Evolutionary conservation across 2,329 filamentous ascomycete species (phyloP).

Genomic region (Talaromyces sp.): DNA sequence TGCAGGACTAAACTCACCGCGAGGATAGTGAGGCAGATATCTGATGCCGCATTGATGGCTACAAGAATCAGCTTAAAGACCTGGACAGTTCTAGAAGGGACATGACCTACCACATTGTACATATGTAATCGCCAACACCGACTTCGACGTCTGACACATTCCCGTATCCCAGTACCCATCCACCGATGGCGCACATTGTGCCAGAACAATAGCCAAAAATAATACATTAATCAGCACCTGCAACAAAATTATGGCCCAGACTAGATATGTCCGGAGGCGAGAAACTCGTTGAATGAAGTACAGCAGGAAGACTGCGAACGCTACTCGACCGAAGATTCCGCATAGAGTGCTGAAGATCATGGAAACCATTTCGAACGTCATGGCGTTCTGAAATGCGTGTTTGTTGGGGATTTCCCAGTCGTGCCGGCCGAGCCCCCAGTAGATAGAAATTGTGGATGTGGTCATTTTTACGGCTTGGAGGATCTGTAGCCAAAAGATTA

Average conservation of each 20-base stretch:
- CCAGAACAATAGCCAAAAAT: conserved; percentile 19
- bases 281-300: conserved; percentile 20
- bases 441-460: conserved; percentile 17
- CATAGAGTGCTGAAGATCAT: conserved; percentile 21
- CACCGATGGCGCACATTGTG: conserved; percentile 17
- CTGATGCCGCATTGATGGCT: conserved; percentile 18
- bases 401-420: conserved; percentile 12
- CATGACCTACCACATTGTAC: conserved; percentile 17
- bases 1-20: conserved; percentile 9
- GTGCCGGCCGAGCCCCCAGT: conserved; percentile 22
- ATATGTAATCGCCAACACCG: conserved; percentile 12
- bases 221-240: conserved; percentile 20
- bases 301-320: conserved; percentile 21
- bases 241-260: conserved; percentile 19
- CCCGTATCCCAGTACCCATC: conserved; percentile 5
- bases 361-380: conserved; percentile 21
- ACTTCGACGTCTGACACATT: conserved; percentile 17
- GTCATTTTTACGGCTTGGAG: conserved; percentile 12
- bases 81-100: background rate
- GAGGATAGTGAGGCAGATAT: conserved; percentile 15
- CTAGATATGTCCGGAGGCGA: conserved; percentile 14
- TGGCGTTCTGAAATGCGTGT: conserved; percentile 10
- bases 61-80: background rate
- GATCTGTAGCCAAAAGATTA: background rate
- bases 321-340: conserved; percentile 21